A percentile compares a stretch with the other conserved stretches of the same genome.
These are phyloP conservation scores for Penstemon eatonii DNA, from an alignment of 257 asterid genomes.

Conservation along the genomic window DNA sequence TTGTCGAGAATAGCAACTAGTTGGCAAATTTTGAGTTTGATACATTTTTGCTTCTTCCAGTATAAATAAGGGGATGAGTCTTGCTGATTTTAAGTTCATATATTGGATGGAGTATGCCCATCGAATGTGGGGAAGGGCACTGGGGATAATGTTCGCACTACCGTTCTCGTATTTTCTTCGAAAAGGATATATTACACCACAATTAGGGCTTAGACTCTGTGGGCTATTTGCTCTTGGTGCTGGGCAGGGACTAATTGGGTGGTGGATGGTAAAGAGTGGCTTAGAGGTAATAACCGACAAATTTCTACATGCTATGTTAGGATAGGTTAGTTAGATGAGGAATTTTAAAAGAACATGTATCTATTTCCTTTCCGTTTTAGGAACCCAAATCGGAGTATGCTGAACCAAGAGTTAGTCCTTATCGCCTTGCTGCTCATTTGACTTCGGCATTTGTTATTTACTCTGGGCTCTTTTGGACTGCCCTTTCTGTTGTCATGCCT, in stretches of 20 bases:
- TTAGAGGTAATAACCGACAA: constrained; percentile 67
- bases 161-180: constrained; percentile 93
- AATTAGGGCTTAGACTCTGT: constrained; percentile 72
- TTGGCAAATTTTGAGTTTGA: constrained; percentile 7
- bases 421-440: constrained; percentile 95
- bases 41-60: constrained; percentile 40
- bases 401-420: constrained; percentile 98
- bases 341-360: constrained; percentile 2
- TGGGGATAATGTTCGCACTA: constrained; percentile 91
- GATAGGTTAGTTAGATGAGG: constrained; percentile 12
- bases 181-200: constrained; percentile 80
- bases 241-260: constrained; percentile 95
- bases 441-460: constrained; percentile 90
- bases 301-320: constrained; percentile 9
- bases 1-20: background rate
- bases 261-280: constrained; percentile 99
- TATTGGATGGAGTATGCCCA: constrained; percentile 99
- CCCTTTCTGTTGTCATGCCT: constrained; percentile 92
- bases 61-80: constrained; percentile 80
- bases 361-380: constrained; percentile 40
- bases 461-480: constrained; percentile 91
- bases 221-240: constrained; percentile 96
- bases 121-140: constrained; percentile 99
- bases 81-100: constrained; percentile 91
- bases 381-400: constrained; percentile 75